Conservation (phyloP, 2,329 filamentous ascomycete genomes). For the Plenodomus biglobosus region DNA sequence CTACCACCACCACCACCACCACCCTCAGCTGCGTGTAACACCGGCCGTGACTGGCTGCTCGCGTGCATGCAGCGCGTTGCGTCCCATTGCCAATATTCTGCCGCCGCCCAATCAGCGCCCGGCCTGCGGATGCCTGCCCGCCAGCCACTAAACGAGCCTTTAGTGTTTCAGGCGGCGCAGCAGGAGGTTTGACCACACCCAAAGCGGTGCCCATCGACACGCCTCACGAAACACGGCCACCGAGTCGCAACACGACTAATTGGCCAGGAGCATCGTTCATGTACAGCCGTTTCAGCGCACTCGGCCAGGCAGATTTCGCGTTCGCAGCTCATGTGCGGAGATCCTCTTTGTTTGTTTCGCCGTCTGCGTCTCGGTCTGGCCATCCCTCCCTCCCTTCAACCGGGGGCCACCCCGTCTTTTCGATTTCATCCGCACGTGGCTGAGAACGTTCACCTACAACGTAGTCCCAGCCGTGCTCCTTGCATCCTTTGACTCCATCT, state of each 20-base stretch:
- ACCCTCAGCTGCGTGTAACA: conserved; percentile 14
- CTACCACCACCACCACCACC: conserved; percentile 1
- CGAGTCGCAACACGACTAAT: conserved; percentile 8
- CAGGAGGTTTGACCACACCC: conserved; percentile 34
- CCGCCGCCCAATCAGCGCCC: conserved; percentile 24
- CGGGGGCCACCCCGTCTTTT: background rate
- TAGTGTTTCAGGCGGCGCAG: conserved; percentile 33
- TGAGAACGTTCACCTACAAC: conserved; percentile 3
- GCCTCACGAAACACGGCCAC: conserved; percentile 7
- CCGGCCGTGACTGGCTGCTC: conserved; percentile 7
- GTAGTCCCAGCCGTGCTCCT: background rate
- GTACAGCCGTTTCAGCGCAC: conserved; percentile 22
- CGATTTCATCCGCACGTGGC: conserved; percentile 16
- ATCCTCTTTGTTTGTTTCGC: background rate
- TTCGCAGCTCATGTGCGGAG: background rate
- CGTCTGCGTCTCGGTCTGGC: background rate
- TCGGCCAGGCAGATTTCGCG: conserved; percentile 2
- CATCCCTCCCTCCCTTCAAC: conserved; percentile 1
- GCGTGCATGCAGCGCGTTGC: conserved; percentile 14
- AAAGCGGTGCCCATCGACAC: conserved; percentile 18
- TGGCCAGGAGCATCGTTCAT: conserved; percentile 19
- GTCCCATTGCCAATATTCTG: conserved; percentile 35
- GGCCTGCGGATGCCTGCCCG: conserved; percentile 16
- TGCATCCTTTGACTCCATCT: background rate
- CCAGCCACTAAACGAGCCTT: conserved; percentile 17